Percentiles rank a stretch among this genome's conserved stretches.
Conservation (phyloP, 2,329 filamentous ascomycete species). For the Trichoderma lentiforme region DNA sequence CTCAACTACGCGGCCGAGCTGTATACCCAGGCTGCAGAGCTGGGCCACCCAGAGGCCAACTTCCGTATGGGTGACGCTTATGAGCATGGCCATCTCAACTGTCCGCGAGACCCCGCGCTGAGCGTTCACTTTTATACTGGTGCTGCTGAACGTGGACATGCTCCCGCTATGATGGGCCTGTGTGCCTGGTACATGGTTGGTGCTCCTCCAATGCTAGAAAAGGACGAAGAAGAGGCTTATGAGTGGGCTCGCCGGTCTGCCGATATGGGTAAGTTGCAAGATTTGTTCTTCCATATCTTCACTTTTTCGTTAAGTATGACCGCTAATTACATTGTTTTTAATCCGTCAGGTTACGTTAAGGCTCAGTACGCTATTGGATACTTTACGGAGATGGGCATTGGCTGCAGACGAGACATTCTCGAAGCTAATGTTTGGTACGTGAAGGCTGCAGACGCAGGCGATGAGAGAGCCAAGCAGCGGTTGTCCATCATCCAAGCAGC, state of each 20-base stretch:
- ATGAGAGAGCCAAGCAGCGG: conserved; percentile 83
- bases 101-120: conserved; percentile 84
- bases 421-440: conserved; percentile 99
- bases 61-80: conserved; percentile 94
- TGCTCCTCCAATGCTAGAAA: conserved; percentile 85
- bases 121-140: conserved; percentile 97
- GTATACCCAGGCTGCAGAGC: conserved; percentile 88
- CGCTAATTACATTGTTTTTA: conserved; percentile 17
- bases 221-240: conserved; percentile 93
- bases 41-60: conserved; percentile 83
- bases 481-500: conserved; percentile 84
- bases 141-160: conserved; percentile 79
- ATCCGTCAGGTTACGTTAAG: conserved; percentile 56
- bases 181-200: conserved; percentile 99
- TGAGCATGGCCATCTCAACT: conserved; percentile 83
- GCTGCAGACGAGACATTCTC: conserved; percentile 87
- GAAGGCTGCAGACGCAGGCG: conserved; percentile 85
- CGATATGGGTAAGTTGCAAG: conserved; percentile 64
- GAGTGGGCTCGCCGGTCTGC: conserved; percentile 91
- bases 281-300: neutral
- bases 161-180: conserved; percentile 93
- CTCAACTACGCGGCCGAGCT: conserved; percentile 87
- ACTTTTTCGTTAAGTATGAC: neutral
- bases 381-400: conserved; percentile 98
- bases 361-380: conserved; percentile 96